Conservation (phyloP, 257 asterid genomes). For the Scutellaria baicalensis region DNA sequence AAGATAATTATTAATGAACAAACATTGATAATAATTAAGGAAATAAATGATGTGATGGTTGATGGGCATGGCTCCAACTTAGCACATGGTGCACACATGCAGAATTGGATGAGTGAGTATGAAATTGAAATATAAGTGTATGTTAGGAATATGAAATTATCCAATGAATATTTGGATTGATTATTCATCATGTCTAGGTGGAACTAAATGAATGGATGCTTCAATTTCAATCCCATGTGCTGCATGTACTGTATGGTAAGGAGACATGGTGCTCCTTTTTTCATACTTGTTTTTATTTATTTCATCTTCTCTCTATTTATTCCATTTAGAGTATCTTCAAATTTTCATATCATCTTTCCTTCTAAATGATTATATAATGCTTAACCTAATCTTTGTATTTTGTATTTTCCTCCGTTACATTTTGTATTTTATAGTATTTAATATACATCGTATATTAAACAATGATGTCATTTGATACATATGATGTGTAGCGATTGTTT, state of each 20-base stretch:
- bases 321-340: background rate
- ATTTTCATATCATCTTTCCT: no score
- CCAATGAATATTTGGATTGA: slow-evolving; percentile 13
- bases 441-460: no score
- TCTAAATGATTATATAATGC: no score
- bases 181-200: slow-evolving; percentile 14
- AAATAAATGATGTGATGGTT: slow-evolving; percentile 31
- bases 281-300: background rate
- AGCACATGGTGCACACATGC: slow-evolving; percentile 54
- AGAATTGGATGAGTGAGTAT: slow-evolving; percentile 1
- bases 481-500: no score
- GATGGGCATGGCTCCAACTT: slow-evolving; percentile 31
- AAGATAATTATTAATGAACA: background rate
- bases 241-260: slow-evolving; percentile 40
- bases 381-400: no score
- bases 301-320: background rate
- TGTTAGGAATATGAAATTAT: slow-evolving; percentile 14
- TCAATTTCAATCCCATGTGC: slow-evolving; percentile 37
- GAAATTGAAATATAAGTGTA: background rate
- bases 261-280: slow-evolving; percentile 26
- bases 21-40: background rate
- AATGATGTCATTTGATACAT: no score
- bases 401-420: no score
- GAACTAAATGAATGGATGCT: slow-evolving; percentile 18
- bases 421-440: no score